phyloP scores from a whole-genome alignment of 2,329 filamentous ascomycete species.

The Rhinocladiella similis region DNA sequence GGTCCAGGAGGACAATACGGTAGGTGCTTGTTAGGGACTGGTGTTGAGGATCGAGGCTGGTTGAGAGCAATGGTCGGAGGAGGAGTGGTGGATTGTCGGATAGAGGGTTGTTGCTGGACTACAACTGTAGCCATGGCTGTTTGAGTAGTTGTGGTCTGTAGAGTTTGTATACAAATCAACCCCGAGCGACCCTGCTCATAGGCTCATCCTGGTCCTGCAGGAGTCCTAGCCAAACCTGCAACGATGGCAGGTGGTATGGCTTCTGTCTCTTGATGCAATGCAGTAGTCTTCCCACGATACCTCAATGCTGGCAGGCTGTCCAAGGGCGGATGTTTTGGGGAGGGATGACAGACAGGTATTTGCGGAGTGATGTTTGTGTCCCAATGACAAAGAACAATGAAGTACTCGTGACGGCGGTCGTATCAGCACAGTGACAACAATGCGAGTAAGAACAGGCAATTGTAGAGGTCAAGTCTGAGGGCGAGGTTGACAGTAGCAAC shows the following conservation, averaged over 20 bases:
- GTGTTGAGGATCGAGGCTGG: constrained; percentile 56
- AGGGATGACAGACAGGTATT: neutral
- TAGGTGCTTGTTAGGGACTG: constrained; percentile 85
- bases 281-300: neutral
- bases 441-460: neutral
- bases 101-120: constrained; percentile 45
- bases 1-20: constrained; percentile 86
- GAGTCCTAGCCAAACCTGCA: constrained; percentile 25
- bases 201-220: constrained; percentile 25
- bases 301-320: neutral
- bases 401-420: neutral
- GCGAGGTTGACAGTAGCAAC: neutral
- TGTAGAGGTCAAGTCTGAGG: neutral
- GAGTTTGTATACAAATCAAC: neutral
- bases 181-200: neutral
- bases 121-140: constrained; percentile 47
- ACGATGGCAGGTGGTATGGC: constrained; percentile 1
- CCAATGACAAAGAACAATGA: neutral
- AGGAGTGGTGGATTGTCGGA: constrained; percentile 47
- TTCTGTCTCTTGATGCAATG: neutral
- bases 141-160: neutral
- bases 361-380: neutral
- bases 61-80: constrained; percentile 59
- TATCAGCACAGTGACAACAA: neutral
- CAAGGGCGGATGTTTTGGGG: constrained; percentile 11